Percentiles rank a stretch among this genome's conserved stretches.
Evolutionary conservation across 306 rosid species (phyloP).

Genomic region (Vigna mungo): DNA sequence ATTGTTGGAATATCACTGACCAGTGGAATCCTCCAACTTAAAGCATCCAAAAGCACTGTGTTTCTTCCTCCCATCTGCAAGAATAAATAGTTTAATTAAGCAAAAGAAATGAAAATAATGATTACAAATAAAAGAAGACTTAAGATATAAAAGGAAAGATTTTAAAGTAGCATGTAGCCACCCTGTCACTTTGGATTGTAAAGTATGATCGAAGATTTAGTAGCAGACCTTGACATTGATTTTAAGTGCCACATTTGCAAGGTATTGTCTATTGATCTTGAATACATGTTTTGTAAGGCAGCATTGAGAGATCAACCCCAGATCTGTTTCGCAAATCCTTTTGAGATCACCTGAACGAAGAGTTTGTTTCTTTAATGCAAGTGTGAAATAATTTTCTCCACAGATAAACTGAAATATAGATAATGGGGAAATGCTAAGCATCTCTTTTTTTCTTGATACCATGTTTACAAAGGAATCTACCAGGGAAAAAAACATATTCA

Average conservation of each 20-base stretch:
- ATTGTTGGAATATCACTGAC: conserved; percentile 79
- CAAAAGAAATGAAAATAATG: neutral
- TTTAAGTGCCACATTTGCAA: conserved; percentile 69
- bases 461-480: neutral
- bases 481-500: neutral
- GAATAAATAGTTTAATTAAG: neutral
- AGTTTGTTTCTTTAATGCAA: conserved; percentile 34
- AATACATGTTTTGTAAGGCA: conserved; percentile 76
- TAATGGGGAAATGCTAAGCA: neutral
- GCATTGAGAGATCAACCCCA: conserved; percentile 77
- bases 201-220: neutral
- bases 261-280: conserved; percentile 62
- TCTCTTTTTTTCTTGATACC: neutral
- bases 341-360: conserved; percentile 68
- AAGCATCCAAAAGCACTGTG: conserved; percentile 73
- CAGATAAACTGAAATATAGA: conserved; percentile 1
- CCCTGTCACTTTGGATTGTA: conserved; percentile 1
- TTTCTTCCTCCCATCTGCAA: conserved; percentile 72
- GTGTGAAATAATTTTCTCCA: conserved; percentile 7
- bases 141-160: neutral
- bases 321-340: conserved; percentile 75
- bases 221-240: conserved; percentile 67
- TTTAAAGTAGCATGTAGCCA: conserved; percentile 26
- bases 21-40: conserved; percentile 66
- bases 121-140: neutral